Evolutionary conservation across 2,329 filamentous ascomycete genomes (phyloP), one percentile per base, ranked within the genome.

Genomic region (Arachnomyces sp.): DNA sequence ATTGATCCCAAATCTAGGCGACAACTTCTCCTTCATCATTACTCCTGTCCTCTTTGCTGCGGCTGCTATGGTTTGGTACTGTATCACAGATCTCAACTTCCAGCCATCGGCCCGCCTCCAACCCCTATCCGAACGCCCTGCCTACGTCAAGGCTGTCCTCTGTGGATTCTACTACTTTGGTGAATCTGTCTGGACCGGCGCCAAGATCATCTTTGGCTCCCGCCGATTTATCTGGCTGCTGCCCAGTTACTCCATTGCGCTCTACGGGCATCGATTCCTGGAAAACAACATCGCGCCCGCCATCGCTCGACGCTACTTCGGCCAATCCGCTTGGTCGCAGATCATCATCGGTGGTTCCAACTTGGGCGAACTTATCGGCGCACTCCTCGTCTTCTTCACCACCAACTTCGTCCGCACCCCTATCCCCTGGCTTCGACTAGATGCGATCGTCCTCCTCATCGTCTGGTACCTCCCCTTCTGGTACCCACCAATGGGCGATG

Each of bases 271-370:
- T 45, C 58, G 70, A 15, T 73, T 71, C 44, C 62, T 73, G 31
- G 70, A 73, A 49, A 71, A 71, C 45, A 64, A 62, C 15, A 63
- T 73, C 30, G 65, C 65, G 1, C 67, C 68, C 0, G 61, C 64
- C 25, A 55, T 73, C 13, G 69, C 70, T 7, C 58, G 63, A 20
- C 63, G 68, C 20, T 72, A 72, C 43, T 55, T 73, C 11, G 66
- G 65, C 3, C 61, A 72, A 40, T 65, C 68, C 2, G 67, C 68
- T 5, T 73, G 67, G 66, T 61, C 63, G 3, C 68, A 72, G 48
- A 68, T 73, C 44, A 68, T 73, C 44, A 67, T 72, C 16, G 68
- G 68, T 28, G 70, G 70, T 4, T 71, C 66, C 7, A 73, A 73
- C 49, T 59, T 71, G 36, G 70, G 70, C 34, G 70, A 73, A 49